These are phyloP conservation scores for Fonsecaea multimorphosa DNA, from an alignment of 2,329 filamentous ascomycete genomes.

Conservation along the genomic window DNA sequence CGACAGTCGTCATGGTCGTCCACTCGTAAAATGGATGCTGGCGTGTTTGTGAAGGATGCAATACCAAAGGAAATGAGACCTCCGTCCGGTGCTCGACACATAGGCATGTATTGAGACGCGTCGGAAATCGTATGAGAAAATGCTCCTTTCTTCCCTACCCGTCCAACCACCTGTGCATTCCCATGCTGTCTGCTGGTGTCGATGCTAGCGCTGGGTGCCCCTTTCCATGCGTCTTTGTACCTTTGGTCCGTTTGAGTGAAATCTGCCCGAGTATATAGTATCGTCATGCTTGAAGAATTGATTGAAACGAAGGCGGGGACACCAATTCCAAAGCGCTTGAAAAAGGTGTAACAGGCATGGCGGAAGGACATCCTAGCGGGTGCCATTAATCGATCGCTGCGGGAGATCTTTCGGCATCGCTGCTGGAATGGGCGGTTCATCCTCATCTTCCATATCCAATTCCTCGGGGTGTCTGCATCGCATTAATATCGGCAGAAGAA, in stretches of 20 bases:
- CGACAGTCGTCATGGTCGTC: not conserved
- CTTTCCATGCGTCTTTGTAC: not conserved
- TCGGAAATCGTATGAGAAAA: slow-evolving; percentile 24
- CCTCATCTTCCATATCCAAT: slow-evolving; percentile 66
- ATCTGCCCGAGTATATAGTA: not conserved
- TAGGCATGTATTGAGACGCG: slow-evolving; percentile 2
- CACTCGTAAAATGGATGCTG: slow-evolving; percentile 2
- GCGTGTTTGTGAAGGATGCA: slow-evolving; percentile 5
- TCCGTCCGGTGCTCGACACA: slow-evolving; percentile 6
- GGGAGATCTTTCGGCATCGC: slow-evolving; percentile 51
- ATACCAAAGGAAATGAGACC: slow-evolving; percentile 35
- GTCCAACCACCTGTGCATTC: not conserved
- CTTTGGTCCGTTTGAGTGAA: not conserved
- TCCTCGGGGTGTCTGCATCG: slow-evolving; percentile 66
- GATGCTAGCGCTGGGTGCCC: not conserved
- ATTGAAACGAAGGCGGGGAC: not conserved
- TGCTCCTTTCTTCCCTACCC: not conserved
- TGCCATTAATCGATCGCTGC: slow-evolving; percentile 42
- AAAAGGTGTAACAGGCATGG: slow-evolving; percentile 3
- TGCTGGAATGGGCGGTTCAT: slow-evolving; percentile 57
- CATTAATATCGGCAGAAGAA: not conserved
- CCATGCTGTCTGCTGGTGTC: slow-evolving; percentile 3
- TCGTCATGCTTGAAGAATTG: not conserved
- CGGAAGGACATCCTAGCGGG: slow-evolving; percentile 19
- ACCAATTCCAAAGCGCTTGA: not conserved